Evolutionary conservation across 768 basidiomycete species (phyloP), one percentile per base, ranked within the genome.

Genomic region (Pisolithus sp.): DNA sequence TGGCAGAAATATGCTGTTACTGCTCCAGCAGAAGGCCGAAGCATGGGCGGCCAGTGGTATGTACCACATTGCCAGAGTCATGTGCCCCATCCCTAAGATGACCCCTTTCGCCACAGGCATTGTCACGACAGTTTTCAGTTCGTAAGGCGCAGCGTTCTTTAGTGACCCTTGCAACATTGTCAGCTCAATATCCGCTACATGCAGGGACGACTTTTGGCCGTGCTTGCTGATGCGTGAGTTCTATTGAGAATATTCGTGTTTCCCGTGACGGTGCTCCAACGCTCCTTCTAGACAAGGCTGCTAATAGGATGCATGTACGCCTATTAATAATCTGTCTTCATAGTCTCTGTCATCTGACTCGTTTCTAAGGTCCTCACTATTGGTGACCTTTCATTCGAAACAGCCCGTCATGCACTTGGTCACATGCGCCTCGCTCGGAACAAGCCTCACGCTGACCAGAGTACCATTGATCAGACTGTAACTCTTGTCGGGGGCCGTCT

Each of bases 1-100:
- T 24, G 90, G 91, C 0, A 74, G 77, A 55, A 80, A 85, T 39
- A 79, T 93, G 71, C 72, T 96, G n/a, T 69, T 93, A 50, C 89
- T 91, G 59, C 75, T 93, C 17, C 93, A 93, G 62, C 89, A 89
- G 62, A 78, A 83, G 50, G 92, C 89, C 5, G 92, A 93, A 64
- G 70, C 83, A 6, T 94, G 93, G 90, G 83, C 86, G 5, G 84
- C 86, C 10, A 82, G 85, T 65, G 81, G 88, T 85, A 55, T 57
- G 77, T 63, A 30, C 21, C 52, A 31, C 45, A 23, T 55, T 53
- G 48, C 4, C 18, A 31, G 34, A 47, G 34, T 21, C 20, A 24
- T 37, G 46, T 18, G 38, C 8, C 5, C 46, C 46, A 36, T 47
- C 17, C 5, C 26, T 45, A 26, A 45, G 42, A 26, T 58, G 20